Base-by-base conservation (phyloP, 202 grass and related monocot genomes). In the Musa balbisiana region DNA sequence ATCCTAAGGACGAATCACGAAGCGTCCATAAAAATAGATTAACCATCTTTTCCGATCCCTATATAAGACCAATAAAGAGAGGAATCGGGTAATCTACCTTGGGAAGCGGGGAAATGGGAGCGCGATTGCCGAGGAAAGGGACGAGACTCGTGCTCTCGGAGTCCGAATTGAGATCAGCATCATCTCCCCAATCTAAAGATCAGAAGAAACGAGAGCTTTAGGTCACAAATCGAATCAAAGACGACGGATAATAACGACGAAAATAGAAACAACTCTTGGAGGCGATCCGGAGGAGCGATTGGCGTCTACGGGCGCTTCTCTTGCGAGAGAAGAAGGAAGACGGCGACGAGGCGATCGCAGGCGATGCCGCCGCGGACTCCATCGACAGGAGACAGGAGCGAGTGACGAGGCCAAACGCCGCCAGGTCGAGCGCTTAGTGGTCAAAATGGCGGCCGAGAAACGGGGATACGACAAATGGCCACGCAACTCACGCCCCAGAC, bases 71-170 rank as follows among this genome's bases (percentile, higher is more conserved):
- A 64, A 51, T 19, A 16, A 22, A 69, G n/a, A 1, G 10, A 25
- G 2, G 64, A 17, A 10, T 3, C 1, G 3, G 26, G 8, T 5
- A 6, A 22, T 51, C 59, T 82, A 93, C 93, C 90, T 91, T 97
- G 76, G 94, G 93, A 62, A 97, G 89, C 52, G 84, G 86, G 20
- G 88, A 87, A 82, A 97, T 5, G 62, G 90, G 80, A 43, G 87
- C 71, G 1, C 76, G 64, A 64, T 26, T 24, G 69, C 51, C 19
- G 14, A 27, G 56, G 72, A 86, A 86, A 1, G 86, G 86, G 10
- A 76, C 76, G 17, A 87, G 82, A 67, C 87, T 64, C 8, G 86
- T 74, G 73, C 79, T 85, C 51, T 87, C 84, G 26, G 76, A 64
- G 17, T 69, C 67, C 52, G 71, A 16, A 19, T 23, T 26, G 71